Conservation (phyloP, 805 yeast species). For the Metschnikowia noctiluminum region DNA sequence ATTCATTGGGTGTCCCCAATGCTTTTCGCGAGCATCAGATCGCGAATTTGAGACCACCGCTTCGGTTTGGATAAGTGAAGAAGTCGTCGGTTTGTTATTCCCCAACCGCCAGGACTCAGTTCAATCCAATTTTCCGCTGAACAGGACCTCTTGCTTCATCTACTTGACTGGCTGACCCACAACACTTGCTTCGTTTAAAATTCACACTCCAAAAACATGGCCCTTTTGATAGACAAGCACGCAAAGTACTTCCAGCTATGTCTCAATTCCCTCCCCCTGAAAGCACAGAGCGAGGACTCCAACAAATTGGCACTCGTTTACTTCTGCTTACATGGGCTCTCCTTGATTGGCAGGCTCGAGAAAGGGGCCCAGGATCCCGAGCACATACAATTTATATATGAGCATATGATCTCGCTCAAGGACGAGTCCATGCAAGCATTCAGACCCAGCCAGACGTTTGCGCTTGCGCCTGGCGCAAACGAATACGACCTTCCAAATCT, state of each 20-base stretch:
- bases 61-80: too few species aligned
- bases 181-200: background rate
- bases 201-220: conserved; percentile 6
- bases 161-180: background rate
- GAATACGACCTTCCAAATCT: conserved; percentile 60
- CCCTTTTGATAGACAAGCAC: conserved; percentile 28
- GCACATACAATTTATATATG: conserved; percentile 44
- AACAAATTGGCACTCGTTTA: conserved; percentile 67
- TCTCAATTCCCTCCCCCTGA: conserved; percentile 50
- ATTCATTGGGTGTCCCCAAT: too few species aligned
- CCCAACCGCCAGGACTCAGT: too few species aligned
- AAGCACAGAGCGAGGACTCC: conserved; percentile 61
- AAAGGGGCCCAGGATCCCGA: conserved; percentile 18
- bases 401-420: conserved; percentile 35
- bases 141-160: too few species aligned
- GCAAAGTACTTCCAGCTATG: conserved; percentile 49
- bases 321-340: conserved; percentile 64
- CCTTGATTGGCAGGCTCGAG: conserved; percentile 38
- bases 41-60: too few species aligned
- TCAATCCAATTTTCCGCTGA: too few species aligned
- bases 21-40: too few species aligned
- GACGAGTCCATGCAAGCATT: conserved; percentile 45
- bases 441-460: conserved; percentile 54
- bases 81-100: too few species aligned
- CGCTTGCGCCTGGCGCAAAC: conserved; percentile 17